Percentiles rank a stretch among this genome's conserved stretches.
Conservation (phyloP, 2,329 filamentous ascomycete genomes). For the Arthrobotrys entomopaga region DNA sequence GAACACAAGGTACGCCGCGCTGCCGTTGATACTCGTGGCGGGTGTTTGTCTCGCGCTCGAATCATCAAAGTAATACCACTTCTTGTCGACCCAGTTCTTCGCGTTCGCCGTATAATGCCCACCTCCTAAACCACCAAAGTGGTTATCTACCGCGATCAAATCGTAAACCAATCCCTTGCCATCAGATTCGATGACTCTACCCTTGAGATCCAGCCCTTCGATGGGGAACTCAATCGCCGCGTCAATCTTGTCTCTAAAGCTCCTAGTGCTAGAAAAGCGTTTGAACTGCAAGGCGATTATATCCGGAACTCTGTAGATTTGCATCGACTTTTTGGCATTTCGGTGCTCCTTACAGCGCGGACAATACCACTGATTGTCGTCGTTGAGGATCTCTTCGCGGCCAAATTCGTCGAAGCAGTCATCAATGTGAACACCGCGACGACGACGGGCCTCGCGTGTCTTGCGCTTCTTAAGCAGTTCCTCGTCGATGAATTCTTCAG, state of each 20-base stretch:
- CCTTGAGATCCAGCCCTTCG: conserved; percentile 82
- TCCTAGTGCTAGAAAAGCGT: conserved; percentile 86
- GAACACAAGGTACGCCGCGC: conserved; percentile 89
- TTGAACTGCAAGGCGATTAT: conserved; percentile 96
- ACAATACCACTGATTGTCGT: conserved; percentile 98
- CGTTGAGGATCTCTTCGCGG: conserved; percentile 89
- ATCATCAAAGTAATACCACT: conserved; percentile 99
- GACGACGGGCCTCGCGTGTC: conserved; percentile 73
- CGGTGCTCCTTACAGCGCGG: conserved; percentile 93
- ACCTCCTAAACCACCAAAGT: conserved; percentile 90
- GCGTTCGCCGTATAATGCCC: conserved; percentile 96
- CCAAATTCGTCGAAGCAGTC: conserved; percentile 96
- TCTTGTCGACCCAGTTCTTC: conserved; percentile 85
- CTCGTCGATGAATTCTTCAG: conserved; percentile 68
- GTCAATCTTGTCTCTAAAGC: conserved; percentile 89
- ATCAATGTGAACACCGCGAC: conserved; percentile 81
- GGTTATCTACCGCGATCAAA: conserved; percentile 93
- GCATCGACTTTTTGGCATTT: conserved; percentile 93
- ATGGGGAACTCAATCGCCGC: conserved; percentile 90
- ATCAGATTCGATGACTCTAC: conserved; percentile 80
- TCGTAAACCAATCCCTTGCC: conserved; percentile 89
- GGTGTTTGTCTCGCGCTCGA: conserved; percentile 61
- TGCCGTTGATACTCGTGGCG: conserved; percentile 42
- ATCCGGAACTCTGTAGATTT: conserved; percentile 95
- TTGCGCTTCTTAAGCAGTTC: conserved; percentile 73